A percentile compares a stretch with the other conserved stretches of the same genome.
phyloP scores from a whole-genome alignment of 495 filamentous ascomycete species.

The Thozetella sp. region DNA sequence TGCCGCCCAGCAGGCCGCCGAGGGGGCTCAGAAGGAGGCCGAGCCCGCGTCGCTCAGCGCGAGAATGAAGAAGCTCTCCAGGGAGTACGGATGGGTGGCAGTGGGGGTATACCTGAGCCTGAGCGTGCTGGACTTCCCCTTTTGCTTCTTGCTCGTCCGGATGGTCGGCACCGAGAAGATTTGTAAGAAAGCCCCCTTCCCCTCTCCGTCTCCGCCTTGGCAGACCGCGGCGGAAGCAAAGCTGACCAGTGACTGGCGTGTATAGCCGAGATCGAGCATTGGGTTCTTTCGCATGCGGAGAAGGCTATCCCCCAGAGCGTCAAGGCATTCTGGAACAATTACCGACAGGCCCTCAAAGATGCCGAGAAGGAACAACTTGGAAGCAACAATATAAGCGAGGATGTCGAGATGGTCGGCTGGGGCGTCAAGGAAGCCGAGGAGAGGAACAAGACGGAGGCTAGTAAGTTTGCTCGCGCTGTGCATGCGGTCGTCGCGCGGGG shows the following conservation, averaged over 20 bases:
- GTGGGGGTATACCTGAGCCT: constrained; percentile 87
- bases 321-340: constrained; percentile 41
- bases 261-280: constrained; percentile 50
- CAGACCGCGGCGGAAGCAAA: background rate
- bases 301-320: constrained; percentile 53
- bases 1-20: constrained; percentile 2
- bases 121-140: constrained; percentile 88
- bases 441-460: constrained; percentile 50
- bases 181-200: constrained; percentile 40
- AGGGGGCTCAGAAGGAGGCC: constrained; percentile 6
- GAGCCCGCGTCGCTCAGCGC: constrained; percentile 62
- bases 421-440: constrained; percentile 54
- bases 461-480: constrained; percentile 36
- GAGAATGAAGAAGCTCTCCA: constrained; percentile 77
- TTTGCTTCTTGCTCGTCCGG: constrained; percentile 88
- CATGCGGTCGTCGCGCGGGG: background rate
- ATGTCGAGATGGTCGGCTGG: constrained; percentile 45
- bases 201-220: background rate
- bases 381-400: constrained; percentile 27
- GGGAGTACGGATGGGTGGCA: constrained; percentile 94
- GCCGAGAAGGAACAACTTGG: constrained; percentile 25
- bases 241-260: constrained; percentile 10
- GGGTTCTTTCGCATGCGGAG: constrained; percentile 44
- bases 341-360: constrained; percentile 33
- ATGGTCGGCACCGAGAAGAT: constrained; percentile 83